Evolutionary conservation across 83 land plant genomes (phyloP), one percentile per base, ranked within the genome.

Genomic region (Picea abies): DNA sequence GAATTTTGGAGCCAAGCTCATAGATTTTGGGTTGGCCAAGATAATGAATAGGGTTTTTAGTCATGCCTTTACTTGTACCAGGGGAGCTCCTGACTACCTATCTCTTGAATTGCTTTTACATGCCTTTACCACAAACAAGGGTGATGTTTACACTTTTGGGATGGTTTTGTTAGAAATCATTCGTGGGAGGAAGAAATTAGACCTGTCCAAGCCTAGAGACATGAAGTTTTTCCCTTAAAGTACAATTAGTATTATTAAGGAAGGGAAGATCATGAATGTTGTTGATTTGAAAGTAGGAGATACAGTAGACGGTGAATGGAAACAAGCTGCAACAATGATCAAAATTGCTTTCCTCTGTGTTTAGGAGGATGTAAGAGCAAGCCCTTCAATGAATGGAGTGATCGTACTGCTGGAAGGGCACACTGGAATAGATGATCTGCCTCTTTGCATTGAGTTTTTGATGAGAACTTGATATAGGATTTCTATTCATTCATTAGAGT

Each of bases 381-480:
- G 89, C 16, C 92, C 92, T 37, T 80, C 89, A 15, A 90, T 90
- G 89, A 85, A 84, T 3, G 87, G 85, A 84, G 92, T 87, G 32
- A 76, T 90, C 75, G 78, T 83, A 83, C 87, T 87, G 39, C 60
- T 90, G 26, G 89, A 90, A 86, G 92, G 92, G 29, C 87, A 89
- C 4, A 70, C 37, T 4, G 5, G 17, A 15, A 39, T 70, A 32
- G 73, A 35, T 29, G 37, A 70, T 70, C 73, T 39, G 15, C 73
- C 76, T 16, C 76, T 71, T 19, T 71, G 47, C 8, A 20, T 71
- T n/a, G 47, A 32, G 32, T 41, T 71, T 39, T 39, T 71, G 12
- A 35, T 19, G 32, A 39, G 76, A 6, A 71, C 76, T 17, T n/a
- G 47, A 19, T 10, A 2, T 19, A 71, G 76, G 39, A 71, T 71